phyloP scores from a whole-genome alignment of 148 eudicot species.

The Arctostaphylos glauca region DNA sequence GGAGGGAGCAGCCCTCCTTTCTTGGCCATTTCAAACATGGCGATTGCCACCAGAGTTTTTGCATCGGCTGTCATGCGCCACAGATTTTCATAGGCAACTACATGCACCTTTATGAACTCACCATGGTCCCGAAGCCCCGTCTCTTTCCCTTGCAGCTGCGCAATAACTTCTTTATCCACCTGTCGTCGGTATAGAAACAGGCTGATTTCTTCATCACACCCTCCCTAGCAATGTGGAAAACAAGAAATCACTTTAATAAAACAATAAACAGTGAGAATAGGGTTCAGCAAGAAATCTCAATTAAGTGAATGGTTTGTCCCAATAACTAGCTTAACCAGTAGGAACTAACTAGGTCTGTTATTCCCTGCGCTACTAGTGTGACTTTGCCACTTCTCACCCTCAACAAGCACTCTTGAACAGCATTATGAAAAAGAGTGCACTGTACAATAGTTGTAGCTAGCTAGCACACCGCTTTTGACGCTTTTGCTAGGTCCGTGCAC shows the following conservation, averaged over 20 bases:
- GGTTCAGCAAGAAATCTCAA: not conserved
- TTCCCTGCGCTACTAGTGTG: not conserved
- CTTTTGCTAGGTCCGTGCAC: not conserved
- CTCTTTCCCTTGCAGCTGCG: slow-evolving; percentile 74
- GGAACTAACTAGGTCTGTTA: not conserved
- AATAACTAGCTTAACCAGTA: not conserved
- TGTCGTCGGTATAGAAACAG: slow-evolving; percentile 66
- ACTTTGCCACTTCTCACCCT: not conserved
- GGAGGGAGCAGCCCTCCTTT: slow-evolving; percentile 61
- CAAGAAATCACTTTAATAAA: not conserved
- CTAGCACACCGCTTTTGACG: no score
- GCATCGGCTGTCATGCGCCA: slow-evolving; percentile 93
- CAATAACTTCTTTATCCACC: slow-evolving; percentile 58
- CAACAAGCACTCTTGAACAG: no score
- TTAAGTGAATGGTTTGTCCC: not conserved
- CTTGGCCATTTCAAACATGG: slow-evolving; percentile 41
- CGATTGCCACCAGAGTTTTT: slow-evolving; percentile 67
- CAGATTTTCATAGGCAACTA: slow-evolving; percentile 70
- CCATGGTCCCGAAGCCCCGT: slow-evolving; percentile 88
- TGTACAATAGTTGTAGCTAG: no score
- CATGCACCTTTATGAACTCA: slow-evolving; percentile 77
- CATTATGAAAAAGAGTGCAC: no score
- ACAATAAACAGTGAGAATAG: not conserved
- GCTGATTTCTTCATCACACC: slow-evolving; percentile 87
- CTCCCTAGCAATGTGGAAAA: slow-evolving; percentile 51